Evolutionary conservation across 176 grass and related monocot species (phyloP), one percentile per base, ranked within the genome.

Genomic region (Stipa capillata): DNA sequence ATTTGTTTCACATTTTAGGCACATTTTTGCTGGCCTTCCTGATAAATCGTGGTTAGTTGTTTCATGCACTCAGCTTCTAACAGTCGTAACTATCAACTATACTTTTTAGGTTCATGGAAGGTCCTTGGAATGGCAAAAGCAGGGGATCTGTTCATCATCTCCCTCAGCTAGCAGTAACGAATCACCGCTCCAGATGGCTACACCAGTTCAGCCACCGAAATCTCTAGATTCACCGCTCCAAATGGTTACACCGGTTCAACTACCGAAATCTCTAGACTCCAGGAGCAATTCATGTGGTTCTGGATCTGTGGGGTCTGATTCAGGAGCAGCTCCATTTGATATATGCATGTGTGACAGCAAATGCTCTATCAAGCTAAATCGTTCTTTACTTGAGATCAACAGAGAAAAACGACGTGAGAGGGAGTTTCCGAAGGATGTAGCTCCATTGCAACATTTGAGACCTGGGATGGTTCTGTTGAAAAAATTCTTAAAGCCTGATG

Each of bases 381-480:
- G 0, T 16, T 33, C 71, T 77, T 21, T 91, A 36, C 5, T 73
- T 16, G 71, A 77, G 36, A 24, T 77, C 18, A 84, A 84, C 15
- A 87, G 56, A 60, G 81, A 77, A 8, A 81, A 72, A 87, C 71
- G n/a, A 27, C 82, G 81, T 25, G 65, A 49, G 4, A 52, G 0
- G 8, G 44, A 84, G 41, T 33, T 69, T 56, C 44, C 42, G 4
- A 86, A 83, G 28, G 49, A 28, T 63, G 60, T 17, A 63, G 3
- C 45, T 82, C 25, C 21, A 17, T 6, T 53, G 10, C 78, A 64
- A 23, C 36, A 52, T 78, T 39, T 91, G 65, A 85, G 82, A 69
- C 35, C 81, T 74, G 85, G 82, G 29, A 91, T 91, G 89, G 72
- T 91, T 71, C 77, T 91, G 32, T 9, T 91, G 78, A 91, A 87